Base-by-base conservation (phyloP, 352 stramenopile species). In the Paralagenidium karlingii region DNA sequence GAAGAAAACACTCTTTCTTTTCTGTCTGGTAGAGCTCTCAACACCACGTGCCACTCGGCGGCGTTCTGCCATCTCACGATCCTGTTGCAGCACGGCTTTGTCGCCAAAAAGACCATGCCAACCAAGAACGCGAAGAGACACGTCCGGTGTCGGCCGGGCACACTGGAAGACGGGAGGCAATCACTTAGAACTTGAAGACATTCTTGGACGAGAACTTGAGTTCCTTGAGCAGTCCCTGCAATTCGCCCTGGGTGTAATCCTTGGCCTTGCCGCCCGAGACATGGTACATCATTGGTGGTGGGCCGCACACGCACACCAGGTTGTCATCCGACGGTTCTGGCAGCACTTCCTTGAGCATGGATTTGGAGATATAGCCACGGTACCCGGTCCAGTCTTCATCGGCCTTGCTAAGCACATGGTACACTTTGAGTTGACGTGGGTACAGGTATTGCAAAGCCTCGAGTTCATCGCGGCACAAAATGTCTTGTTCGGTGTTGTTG, bases 251-350 rank as follows among this genome's bases (percentile, higher is more conserved):
- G 28, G 59, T 70, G 34, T 53, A 81, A 60, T 95, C 79, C 60
- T 82, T 77, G 24, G 70, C 73, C 60, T 92, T 91, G 56, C 86
- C 63, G 38, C 82, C 80, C 28, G 73, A 94, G 34, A 95, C 48
- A 47, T 87, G 69, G 57, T 90, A 81, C 81, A 94, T 92, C 68
- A 95, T 89, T 15, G 75, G 67, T 9, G 71, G 82, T 16, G 85
- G 85, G 11, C 85, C 85, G 50, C 83, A 95, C 37, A 95, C 79
- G 28, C 82, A 88, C 22, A 96, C 62, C 19, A 94, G 53, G 51
- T 75, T 51, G 21, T 95, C 77, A 22, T 87, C 59, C 10, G 69
- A 77, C 9, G 83, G 75, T 29, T 49, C 55, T 0, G 83, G 82
- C 40, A 96, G 81, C 57, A 77, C 63, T 30, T 80, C 60, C 48